Evolutionary conservation across 331 rosid genomes (phyloP).

Genomic region (Ulmus americana): DNA sequence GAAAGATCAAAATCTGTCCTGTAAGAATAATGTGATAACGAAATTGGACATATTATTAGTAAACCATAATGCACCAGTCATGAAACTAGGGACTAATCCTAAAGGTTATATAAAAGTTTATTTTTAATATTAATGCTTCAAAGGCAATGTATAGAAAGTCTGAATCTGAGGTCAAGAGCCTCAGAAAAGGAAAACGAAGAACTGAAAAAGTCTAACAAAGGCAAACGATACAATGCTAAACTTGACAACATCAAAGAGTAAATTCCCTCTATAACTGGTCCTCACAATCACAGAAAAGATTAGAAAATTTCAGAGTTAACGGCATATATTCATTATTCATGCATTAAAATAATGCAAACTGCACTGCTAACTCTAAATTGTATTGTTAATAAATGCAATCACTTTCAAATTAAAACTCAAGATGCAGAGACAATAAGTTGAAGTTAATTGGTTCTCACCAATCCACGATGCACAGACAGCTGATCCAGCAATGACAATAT

Average conservation of each 20-base stretch:
- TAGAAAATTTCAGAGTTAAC: not conserved
- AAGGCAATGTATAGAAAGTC: not conserved
- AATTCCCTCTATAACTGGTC: not conserved
- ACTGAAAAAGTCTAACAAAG: conserved; percentile 1
- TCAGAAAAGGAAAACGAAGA: conserved; percentile 2
- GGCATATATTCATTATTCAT: not conserved
- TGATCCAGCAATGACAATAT: conserved; percentile 76
- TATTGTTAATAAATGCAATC: not conserved
- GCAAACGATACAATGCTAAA: not conserved
- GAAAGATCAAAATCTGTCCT: not conserved
- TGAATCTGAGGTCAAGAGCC: conserved; percentile 2
- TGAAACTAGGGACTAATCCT: not conserved
- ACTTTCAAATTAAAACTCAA: not conserved
- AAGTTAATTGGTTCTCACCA: conserved; percentile 45
- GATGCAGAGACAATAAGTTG: not conserved
- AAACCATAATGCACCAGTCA: not conserved
- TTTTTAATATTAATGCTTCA: not conserved
- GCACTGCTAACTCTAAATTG: not conserved
- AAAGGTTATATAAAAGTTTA: not conserved
- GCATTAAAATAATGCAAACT: conserved; percentile 7
- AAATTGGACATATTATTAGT: not conserved
- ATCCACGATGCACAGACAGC: conserved; percentile 88
- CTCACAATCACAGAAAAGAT: not conserved
- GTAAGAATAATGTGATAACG: not conserved
- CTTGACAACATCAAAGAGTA: not conserved